These are phyloP conservation scores for Boletus sp. DNA, from an alignment of 768 basidiomycete genomes.

Conservation along the genomic window DNA sequence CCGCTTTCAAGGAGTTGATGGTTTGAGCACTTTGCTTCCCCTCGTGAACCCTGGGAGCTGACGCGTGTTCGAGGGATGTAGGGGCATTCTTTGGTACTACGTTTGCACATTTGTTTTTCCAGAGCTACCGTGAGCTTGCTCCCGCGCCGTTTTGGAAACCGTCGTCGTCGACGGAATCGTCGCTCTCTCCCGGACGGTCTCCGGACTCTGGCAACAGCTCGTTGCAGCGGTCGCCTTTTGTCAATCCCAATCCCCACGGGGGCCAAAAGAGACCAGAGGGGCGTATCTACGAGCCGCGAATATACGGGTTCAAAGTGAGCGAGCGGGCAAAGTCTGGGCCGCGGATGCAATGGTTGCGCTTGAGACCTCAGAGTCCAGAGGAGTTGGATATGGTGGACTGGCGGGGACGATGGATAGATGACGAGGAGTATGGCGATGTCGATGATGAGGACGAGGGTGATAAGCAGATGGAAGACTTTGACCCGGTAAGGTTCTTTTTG, in stretches of 20 bases:
- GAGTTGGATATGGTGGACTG: conserved; percentile 89
- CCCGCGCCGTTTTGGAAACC: conserved; percentile 91
- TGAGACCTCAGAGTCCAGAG: conserved; percentile 75
- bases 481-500: conserved; percentile 50
- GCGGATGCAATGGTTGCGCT: conserved; percentile 93
- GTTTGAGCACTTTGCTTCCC: conserved; percentile 38
- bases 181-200: conserved; percentile 55
- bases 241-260: conserved; percentile 85
- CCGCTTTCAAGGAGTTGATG: conserved; percentile 94
- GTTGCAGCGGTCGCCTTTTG: conserved; percentile 56
- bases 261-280: conserved; percentile 87
- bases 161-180: conserved; percentile 46
- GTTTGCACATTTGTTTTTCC: conserved; percentile 97
- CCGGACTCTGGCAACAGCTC: conserved; percentile 50
- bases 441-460: conserved; percentile 53
- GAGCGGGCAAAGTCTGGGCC: conserved; percentile 94
- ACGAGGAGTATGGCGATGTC: conserved; percentile 70
- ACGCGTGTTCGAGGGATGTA: conserved; percentile 33
- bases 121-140: conserved; percentile 93
- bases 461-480: conserved; percentile 83
- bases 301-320: conserved; percentile 97
- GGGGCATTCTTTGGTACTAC: conserved; percentile 99
- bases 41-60: conserved; percentile 9
- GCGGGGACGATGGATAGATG: conserved; percentile 84
- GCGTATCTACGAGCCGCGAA: conserved; percentile 84